These are phyloP conservation scores for Backusella luteola DNA, from an alignment of 192 early-diverging fungal species.

Conservation along the genomic window DNA sequence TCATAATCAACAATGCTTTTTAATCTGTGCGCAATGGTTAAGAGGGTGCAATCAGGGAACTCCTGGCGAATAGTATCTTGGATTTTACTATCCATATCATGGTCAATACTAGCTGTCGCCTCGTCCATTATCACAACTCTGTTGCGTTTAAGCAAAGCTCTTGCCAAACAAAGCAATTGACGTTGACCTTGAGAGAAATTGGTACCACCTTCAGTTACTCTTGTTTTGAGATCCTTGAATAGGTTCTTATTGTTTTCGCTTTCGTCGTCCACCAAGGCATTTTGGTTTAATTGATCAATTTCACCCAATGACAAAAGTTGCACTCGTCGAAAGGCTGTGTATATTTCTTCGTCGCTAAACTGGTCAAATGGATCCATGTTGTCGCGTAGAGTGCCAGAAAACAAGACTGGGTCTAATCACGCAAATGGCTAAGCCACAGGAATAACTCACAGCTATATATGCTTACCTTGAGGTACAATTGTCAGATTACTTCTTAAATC, in stretches of 20 bases:
- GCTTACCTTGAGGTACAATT: slow-evolving; percentile 75
- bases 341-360: slow-evolving; percentile 72
- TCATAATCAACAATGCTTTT: slow-evolving; percentile 61
- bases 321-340: slow-evolving; percentile 73
- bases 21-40: slow-evolving; percentile 61
- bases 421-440: not conserved
- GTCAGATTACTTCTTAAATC: slow-evolving; percentile 68
- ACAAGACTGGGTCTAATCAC: slow-evolving; percentile 32
- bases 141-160: slow-evolving; percentile 62
- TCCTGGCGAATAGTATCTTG: slow-evolving; percentile 53
- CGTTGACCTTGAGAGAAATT: slow-evolving; percentile 76
- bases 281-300: not conserved
- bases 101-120: slow-evolving; percentile 54
- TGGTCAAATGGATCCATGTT: slow-evolving; percentile 91
- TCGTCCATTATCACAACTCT: slow-evolving; percentile 56
- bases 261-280: not conserved
- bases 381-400: slow-evolving; percentile 60
- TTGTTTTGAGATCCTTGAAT: slow-evolving; percentile 9
- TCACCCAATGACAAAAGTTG: slow-evolving; percentile 36
- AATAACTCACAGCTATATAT: not conserved
- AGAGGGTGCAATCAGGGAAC: slow-evolving; percentile 54
- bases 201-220: slow-evolving; percentile 77
- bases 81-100: slow-evolving; percentile 48
- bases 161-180: slow-evolving; percentile 74
- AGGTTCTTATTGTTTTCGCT: slow-evolving; percentile 9